Evolutionary conservation across 2,329 filamentous ascomycete genomes (phyloP).

Genomic region (Chalaropsis ovoidea): DNA sequence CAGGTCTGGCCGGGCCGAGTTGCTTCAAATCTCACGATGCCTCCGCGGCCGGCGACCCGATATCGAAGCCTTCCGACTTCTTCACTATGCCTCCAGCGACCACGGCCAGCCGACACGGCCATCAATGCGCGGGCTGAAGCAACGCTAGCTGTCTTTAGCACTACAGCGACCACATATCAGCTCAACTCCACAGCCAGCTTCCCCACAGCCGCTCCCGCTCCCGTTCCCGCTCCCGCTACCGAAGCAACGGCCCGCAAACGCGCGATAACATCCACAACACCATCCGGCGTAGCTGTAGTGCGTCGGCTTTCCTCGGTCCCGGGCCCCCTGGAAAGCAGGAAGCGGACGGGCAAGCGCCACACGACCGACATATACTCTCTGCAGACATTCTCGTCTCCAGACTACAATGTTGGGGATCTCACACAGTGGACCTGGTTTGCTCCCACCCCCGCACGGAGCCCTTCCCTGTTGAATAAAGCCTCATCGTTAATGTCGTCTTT

Average conservation of each 20-base stretch:
- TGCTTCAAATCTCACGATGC: slow-evolving; percentile 8
- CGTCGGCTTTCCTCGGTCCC: slow-evolving; percentile 38
- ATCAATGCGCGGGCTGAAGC: background rate
- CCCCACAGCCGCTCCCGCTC: background rate
- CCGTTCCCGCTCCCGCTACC: background rate
- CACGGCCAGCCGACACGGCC: background rate
- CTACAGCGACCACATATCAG: background rate
- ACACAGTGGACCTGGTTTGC: slow-evolving; percentile 45
- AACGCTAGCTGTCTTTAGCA: background rate
- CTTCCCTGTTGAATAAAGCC: slow-evolving; percentile 6
- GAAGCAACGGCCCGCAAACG: no score
- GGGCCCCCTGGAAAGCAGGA: slow-evolving; percentile 47
- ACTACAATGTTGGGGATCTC: slow-evolving; percentile 34
- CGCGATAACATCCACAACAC: background rate
- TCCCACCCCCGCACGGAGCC: slow-evolving; percentile 31
- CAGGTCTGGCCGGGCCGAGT: background rate
- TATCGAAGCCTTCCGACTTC: background rate
- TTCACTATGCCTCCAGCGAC: background rate
- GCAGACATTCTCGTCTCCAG: slow-evolving; percentile 35
- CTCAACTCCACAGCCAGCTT: background rate
- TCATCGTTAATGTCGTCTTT: background rate
- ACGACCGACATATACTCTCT: slow-evolving; percentile 42
- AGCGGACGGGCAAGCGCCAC: slow-evolving; percentile 43
- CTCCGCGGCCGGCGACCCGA: slow-evolving; percentile 17
- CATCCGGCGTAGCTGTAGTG: background rate